Percentiles rank a stretch among this genome's conserved stretches.
Evolutionary conservation across 2,329 filamentous ascomycete genomes (phyloP).

Genomic region (Zasmidium cellare): DNA sequence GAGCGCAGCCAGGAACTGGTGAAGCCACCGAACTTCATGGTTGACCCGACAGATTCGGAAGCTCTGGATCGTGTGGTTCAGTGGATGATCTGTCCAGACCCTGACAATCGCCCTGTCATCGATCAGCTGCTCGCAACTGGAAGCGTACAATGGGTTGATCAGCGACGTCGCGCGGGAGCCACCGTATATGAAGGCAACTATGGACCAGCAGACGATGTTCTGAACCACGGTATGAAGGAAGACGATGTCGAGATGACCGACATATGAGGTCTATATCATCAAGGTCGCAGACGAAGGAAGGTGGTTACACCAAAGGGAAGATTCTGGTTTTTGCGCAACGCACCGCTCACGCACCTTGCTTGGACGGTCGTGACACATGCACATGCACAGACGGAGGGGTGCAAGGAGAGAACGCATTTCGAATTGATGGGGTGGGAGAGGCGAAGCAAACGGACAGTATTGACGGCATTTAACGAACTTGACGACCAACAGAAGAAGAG

Average conservation of each 20-base stretch:
- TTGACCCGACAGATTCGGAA: constrained; percentile 67
- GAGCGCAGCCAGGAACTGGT: constrained; percentile 55
- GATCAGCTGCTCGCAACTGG: constrained; percentile 71
- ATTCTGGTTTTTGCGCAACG: neutral
- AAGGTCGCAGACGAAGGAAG: neutral
- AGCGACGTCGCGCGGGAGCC: constrained; percentile 79
- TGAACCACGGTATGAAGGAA: constrained; percentile 46
- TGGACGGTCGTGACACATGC: neutral
- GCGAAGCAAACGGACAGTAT: neutral
- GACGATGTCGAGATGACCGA: constrained; percentile 64
- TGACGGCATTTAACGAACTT: neutral
- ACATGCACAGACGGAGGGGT: neutral
- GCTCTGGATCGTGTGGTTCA: constrained; percentile 82
- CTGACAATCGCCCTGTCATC: constrained; percentile 70
- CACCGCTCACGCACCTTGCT: neutral
- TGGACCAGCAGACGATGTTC: constrained; percentile 72
- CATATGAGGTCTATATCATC: constrained; percentile 27
- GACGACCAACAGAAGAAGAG: too few species aligned
- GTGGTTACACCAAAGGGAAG: neutral
- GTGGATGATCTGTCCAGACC: constrained; percentile 82
- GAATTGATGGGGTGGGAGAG: too few species aligned
- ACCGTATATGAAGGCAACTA: constrained; percentile 95
- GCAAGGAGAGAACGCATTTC: too few species aligned
- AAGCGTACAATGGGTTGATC: constrained; percentile 77
- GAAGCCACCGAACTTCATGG: constrained; percentile 84